Percentiles rank a stretch among this genome's conserved stretches.
Evolutionary conservation across 1,284 basidiomycete species (phyloP).

Genomic region (Peniophora sp.): DNA sequence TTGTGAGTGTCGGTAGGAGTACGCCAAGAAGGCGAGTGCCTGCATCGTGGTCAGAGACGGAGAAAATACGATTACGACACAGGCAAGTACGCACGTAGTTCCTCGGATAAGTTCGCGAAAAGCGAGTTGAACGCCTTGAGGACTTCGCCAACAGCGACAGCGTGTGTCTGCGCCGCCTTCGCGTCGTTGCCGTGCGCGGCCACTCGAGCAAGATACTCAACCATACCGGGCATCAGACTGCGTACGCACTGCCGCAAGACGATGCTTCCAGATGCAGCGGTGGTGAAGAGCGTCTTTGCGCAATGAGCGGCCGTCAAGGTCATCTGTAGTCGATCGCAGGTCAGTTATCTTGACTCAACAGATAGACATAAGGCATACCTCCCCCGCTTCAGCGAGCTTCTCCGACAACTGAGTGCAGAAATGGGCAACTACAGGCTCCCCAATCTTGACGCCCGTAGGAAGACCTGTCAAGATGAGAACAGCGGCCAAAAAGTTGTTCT

Average conservation of each 20-base stretch:
- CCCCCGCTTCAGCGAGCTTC: slow-evolving; percentile 57
- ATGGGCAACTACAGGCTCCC: slow-evolving; percentile 76
- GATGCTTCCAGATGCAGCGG: slow-evolving; percentile 52
- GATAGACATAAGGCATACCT: slow-evolving; percentile 38
- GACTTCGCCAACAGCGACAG: slow-evolving; percentile 67
- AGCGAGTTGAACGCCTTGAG: slow-evolving; percentile 75
- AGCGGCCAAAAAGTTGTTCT: slow-evolving; percentile 83
- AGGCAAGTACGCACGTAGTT: slow-evolving; percentile 45
- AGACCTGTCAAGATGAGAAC: slow-evolving; percentile 83
- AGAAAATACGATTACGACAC: slow-evolving; percentile 5
- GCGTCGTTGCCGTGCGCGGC: slow-evolving; percentile 52
- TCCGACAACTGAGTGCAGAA: slow-evolving; percentile 80
- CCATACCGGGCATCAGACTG: slow-evolving; percentile 71
- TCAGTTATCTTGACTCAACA: slow-evolving; percentile 3
- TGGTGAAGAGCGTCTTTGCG: slow-evolving; percentile 70
- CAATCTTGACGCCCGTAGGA: slow-evolving; percentile 61
- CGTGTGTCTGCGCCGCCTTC: slow-evolving; percentile 43
- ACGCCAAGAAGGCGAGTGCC: slow-evolving; percentile 69
- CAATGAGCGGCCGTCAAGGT: slow-evolving; percentile 87
- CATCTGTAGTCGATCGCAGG: slow-evolving; percentile 32
- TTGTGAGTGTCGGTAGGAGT: slow-evolving; percentile 71
- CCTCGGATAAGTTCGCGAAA: slow-evolving; percentile 49
- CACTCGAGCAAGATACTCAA: slow-evolving; percentile 70
- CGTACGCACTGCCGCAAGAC: slow-evolving; percentile 70
- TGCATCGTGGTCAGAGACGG: slow-evolving; percentile 19